Evolutionary conservation across 1,139 yeast species (phyloP), one percentile per base, ranked within the genome.

Genomic region (Hanseniaspora gamundiae): DNA sequence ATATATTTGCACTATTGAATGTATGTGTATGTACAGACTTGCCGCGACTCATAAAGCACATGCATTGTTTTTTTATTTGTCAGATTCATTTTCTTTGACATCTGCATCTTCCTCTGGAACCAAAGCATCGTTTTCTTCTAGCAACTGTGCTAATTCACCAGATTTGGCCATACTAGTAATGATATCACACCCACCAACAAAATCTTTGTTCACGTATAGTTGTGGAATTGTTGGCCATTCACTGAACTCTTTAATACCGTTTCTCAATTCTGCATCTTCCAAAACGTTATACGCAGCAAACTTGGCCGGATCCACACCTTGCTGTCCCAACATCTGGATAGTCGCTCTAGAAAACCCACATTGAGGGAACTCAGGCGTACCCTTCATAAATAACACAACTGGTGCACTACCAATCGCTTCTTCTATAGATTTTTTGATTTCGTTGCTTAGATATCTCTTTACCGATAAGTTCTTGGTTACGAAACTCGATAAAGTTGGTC

Each of bases 271-370:
- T 3, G 83, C 77, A 61, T 93, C 98, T 64, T 91, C 98, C 52
- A 93, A 70, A 0, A 93, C 98, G 58, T 93, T 91, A 66, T 83
- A 93, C 31, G 98, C 98, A 40, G 97, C 96, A 65, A 93, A 88
- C 64, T 91, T 88, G 40, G 69, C 74, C 5, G 98, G 98, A 63
- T 93, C 96, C 28, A 93, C 97, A 46, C 98, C 98, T 61, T 88
- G 94, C 61, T 87, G 93, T 17, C 98, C 97, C 50, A 93, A 73
- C 41, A 87, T 75, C 60, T 86, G 93, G 53, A 93, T 88, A 16
- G 96, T 85, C 43, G 95, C 94, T 58, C 95, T 76, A 6, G 96
- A 87, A 59, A 93, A 93, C 1, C 99, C 98, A 70, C 99, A 93
- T 57, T 87, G 94, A 27, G 99, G 99, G 47, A 84, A 86, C 58